Evolutionary conservation across 306 rosid species (phyloP).

Genomic region (Astragalus membranaceus): DNA sequence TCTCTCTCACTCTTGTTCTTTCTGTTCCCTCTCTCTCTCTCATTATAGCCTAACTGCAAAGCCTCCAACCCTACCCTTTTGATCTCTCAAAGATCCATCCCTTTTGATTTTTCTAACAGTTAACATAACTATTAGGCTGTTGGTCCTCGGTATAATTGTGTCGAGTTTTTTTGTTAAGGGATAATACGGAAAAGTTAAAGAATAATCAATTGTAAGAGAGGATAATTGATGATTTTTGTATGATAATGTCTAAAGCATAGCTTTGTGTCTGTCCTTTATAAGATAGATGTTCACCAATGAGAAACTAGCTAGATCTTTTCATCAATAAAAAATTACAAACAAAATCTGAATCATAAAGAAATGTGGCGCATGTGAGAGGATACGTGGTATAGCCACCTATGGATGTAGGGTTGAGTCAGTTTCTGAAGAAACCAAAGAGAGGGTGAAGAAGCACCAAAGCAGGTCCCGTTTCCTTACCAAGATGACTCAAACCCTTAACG

Average conservation of each 20-base stretch:
- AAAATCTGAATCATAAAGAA: not conserved
- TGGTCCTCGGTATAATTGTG: conserved; percentile 4
- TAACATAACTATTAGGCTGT: no score
- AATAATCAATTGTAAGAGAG: not conserved
- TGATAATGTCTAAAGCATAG: conserved; percentile 21
- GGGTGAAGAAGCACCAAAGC: not conserved
- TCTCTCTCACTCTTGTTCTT: no score
- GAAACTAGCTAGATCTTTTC: conserved; percentile 6
- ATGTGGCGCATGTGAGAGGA: conserved; percentile 13
- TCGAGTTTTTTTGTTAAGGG: not conserved
- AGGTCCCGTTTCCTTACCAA: conserved; percentile 3
- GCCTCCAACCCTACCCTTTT: no score
- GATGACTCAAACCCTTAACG: conserved; percentile 16
- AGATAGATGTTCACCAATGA: conserved; percentile 5
- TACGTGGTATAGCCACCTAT: not conserved
- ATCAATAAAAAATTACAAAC: not conserved
- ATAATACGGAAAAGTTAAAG: not conserved
- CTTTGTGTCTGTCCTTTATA: conserved; percentile 22
- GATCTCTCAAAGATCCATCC: no score
- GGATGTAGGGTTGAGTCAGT: conserved; percentile 17
- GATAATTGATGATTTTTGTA: conserved; percentile 16
- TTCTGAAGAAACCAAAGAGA: conserved; percentile 14
- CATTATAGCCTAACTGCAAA: no score
- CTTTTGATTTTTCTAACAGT: no score
- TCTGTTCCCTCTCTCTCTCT: no score